These are phyloP conservation scores for Capsicum baccatum DNA, from an alignment of 257 asterid genomes.

Conservation along the genomic window DNA sequence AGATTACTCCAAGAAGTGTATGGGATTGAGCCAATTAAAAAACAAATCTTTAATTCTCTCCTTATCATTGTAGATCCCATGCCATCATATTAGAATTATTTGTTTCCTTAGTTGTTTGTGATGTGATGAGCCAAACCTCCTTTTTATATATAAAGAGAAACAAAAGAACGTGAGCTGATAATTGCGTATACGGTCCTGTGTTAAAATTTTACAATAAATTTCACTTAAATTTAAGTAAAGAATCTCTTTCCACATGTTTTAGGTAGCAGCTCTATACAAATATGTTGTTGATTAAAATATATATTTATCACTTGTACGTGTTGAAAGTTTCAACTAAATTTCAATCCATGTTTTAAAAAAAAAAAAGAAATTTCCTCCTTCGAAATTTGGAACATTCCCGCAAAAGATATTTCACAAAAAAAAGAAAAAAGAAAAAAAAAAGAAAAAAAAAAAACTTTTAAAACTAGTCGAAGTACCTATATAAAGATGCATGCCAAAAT, in stretches of 20 bases:
- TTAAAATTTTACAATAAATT: too few relatives aligned
- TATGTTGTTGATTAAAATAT: too few relatives aligned
- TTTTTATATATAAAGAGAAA: neutral
- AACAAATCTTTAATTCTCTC: neutral
- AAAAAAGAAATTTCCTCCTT: neutral
- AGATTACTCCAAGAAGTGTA: neutral
- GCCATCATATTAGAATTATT: neutral
- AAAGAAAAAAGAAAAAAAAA: too few relatives aligned
- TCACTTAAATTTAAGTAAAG: too few relatives aligned
- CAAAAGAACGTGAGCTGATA: slow-evolving; percentile 14
- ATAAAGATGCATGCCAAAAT: neutral
- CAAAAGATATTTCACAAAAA: neutral
- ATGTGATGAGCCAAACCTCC: neutral
- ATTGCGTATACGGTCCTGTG: slow-evolving; percentile 8
- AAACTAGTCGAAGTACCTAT: neutral
- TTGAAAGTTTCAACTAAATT: too few relatives aligned
- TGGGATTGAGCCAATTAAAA: neutral
- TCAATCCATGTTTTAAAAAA: neutral
- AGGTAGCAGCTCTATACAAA: too few relatives aligned
- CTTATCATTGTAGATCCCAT: neutral
- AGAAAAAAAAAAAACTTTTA: too few relatives aligned
- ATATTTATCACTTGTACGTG: too few relatives aligned
- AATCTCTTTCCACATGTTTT: too few relatives aligned
- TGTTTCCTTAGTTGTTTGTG: neutral
- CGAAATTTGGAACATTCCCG: neutral